Conservation (phyloP, 1,139 yeast species). For the Oligophagozyma castellii region DNA sequence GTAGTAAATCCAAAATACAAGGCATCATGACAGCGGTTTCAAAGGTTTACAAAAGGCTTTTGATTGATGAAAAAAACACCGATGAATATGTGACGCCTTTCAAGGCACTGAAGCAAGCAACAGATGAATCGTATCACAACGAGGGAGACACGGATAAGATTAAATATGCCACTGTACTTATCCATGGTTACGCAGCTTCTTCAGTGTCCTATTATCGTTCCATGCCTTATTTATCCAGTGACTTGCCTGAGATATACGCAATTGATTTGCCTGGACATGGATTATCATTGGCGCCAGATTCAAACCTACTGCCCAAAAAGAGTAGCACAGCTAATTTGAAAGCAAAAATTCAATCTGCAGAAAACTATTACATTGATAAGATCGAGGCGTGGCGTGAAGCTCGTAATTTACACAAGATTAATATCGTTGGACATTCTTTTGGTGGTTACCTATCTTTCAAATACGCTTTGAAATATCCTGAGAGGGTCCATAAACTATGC, state of each 20-base stretch:
- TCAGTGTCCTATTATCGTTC: slow-evolving; percentile 76
- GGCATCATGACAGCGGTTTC: too few species aligned
- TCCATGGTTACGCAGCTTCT: slow-evolving; percentile 92
- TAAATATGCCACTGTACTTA: slow-evolving; percentile 39
- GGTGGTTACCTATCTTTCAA: slow-evolving; percentile 82
- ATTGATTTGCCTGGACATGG: slow-evolving; percentile 84
- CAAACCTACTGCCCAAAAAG: slow-evolving; percentile 8
- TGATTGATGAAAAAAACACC: too few species aligned
- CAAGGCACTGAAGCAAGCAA: too few species aligned
- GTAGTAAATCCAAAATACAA: too few species aligned
- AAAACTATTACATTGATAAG: slow-evolving; percentile 64
- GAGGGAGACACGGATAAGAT: slow-evolving; percentile 7
- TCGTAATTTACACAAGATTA: slow-evolving; percentile 43
- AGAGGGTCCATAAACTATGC: slow-evolving; percentile 47
- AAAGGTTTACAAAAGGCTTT: too few species aligned
- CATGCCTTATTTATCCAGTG: slow-evolving; percentile 37
- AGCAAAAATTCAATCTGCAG: slow-evolving; percentile 29
- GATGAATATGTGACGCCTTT: too few species aligned
- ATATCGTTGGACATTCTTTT: slow-evolving; percentile 79
- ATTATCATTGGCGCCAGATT: slow-evolving; percentile 9
- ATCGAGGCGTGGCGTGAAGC: slow-evolving; percentile 72
- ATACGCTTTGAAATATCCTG: slow-evolving; percentile 65
- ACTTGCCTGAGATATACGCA: slow-evolving; percentile 45
- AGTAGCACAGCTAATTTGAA: slow-evolving; percentile 5
- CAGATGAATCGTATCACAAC: too few species aligned